Conservation (phyloP, 2,329 filamentous ascomycete genomes). For the Trichoderma aggressivum region DNA sequence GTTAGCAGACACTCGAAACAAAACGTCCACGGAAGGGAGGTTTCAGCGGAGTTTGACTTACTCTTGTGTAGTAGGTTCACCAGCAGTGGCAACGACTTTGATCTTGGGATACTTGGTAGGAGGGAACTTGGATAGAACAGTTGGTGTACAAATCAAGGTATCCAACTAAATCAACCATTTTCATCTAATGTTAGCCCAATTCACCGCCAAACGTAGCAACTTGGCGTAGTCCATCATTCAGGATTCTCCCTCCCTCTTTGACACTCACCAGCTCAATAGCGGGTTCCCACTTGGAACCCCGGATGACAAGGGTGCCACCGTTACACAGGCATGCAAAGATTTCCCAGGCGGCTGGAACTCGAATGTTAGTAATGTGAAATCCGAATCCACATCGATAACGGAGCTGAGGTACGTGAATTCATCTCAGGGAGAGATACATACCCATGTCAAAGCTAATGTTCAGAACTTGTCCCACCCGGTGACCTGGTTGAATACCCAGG, state of each 20-base stretch:
- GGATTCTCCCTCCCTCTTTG: not conserved
- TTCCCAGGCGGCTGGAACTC: conserved; percentile 54
- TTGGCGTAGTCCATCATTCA: not conserved
- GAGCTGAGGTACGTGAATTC: not conserved
- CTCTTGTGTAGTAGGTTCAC: conserved; percentile 49
- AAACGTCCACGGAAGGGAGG: not conserved
- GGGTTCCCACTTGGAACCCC: conserved; percentile 48
- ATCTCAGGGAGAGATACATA: conserved; percentile 30
- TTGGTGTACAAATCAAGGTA: conserved; percentile 54
- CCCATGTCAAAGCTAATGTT: conserved; percentile 62
- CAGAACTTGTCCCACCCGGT: conserved; percentile 52
- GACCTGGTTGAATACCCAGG: conserved; percentile 48
- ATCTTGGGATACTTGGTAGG: conserved; percentile 48
- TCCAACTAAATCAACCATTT: conserved; percentile 38
- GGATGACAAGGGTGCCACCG: conserved; percentile 52
- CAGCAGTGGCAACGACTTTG: conserved; percentile 51
- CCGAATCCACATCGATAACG: conserved; percentile 16
- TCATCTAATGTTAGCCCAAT: not conserved
- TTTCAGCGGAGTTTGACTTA: conserved; percentile 27
- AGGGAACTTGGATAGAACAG: conserved; percentile 49
- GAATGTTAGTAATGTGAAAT: conserved; percentile 15
- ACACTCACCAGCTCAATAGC: conserved; percentile 42
- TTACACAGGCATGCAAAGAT: conserved; percentile 56
- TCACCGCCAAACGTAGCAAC: not conserved
- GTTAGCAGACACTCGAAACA: not conserved